Evolutionary conservation across 257 asterid species (phyloP), one percentile per base, ranked within the genome.

Genomic region (Solanum corneliomulleri): DNA sequence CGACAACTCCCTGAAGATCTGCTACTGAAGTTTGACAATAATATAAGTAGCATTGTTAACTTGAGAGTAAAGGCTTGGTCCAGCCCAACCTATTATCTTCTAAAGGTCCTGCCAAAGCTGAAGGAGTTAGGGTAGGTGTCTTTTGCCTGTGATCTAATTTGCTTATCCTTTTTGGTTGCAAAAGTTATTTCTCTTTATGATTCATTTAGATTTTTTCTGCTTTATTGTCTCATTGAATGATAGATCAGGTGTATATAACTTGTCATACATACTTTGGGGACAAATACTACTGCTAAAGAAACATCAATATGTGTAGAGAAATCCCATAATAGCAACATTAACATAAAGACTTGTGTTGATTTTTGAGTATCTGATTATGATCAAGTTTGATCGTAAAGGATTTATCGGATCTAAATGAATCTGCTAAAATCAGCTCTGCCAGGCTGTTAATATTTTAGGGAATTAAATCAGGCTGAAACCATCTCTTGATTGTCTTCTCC

Each of bases 21-120:
- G 81, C 98, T 97, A 80, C 93, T 92, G 90, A 92, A 87, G 62
- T 97, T 94, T 56, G 97, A 95, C 88, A 88, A 96, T 87, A 96
- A 97, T 69, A 94, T 95, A 85, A 95, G 98, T 95, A 97, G 90
- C 92, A 95, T 97, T 39, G 95, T 96, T 86, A 97, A 97, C 90
- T 93, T 97, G 92, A 92, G 99, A 87, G 98, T 97, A 45, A 97
- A 97, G 89, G 99, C 92, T 80, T 97, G 99, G 99, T 97, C 99
- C 18, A 97, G 98, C 86, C 94, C 99, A 3, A 86, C 91, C 25
- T 92, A 93, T 91, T 97, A 97, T 91, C 94, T 95, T 29, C 91
- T 92, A n/a, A 97, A 93, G 92, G 99, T 97, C 90, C 94, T 97
- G 33, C 99, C 99, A 5, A 96, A 93, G 93, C 93, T 97, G 78